Evolutionary conservation across 2,329 filamentous ascomycete species (phyloP).

Genomic region (Diaporthe capsici): DNA sequence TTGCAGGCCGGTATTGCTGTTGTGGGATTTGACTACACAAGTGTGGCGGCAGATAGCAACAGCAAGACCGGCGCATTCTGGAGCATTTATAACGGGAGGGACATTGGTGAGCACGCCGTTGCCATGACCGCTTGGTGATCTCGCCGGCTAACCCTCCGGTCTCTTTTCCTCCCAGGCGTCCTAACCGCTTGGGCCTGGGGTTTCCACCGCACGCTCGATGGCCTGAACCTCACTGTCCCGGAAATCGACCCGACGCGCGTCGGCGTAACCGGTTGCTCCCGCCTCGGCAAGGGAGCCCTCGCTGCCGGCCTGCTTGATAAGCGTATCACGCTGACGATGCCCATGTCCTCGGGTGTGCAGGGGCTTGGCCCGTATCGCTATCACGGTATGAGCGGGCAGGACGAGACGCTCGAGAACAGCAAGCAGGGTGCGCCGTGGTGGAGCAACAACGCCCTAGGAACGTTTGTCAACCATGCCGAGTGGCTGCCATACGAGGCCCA

Average conservation of each 20-base stretch:
- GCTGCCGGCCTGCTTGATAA: slow-evolving; percentile 66
- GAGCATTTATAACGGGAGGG: slow-evolving; percentile 62
- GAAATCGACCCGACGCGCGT: slow-evolving; percentile 58
- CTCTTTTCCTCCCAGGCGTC: slow-evolving; percentile 51
- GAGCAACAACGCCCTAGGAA: slow-evolving; percentile 68
- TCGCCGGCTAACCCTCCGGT: not conserved
- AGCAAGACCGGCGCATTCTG: slow-evolving; percentile 64
- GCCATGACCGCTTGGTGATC: not conserved
- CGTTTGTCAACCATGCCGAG: slow-evolving; percentile 66
- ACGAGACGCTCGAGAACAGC: slow-evolving; percentile 63
- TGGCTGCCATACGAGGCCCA: slow-evolving; percentile 71
- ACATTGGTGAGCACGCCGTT: slow-evolving; percentile 56
- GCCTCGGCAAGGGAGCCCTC: slow-evolving; percentile 67
- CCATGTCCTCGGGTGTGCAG: slow-evolving; percentile 69
- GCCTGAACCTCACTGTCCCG: slow-evolving; percentile 61
- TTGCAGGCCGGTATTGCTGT: slow-evolving; percentile 62
- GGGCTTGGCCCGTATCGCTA: slow-evolving; percentile 68
- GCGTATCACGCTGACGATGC: slow-evolving; percentile 68
- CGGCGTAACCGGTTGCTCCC: slow-evolving; percentile 68
- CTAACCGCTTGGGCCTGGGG: slow-evolving; percentile 70
- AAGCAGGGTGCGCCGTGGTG: slow-evolving; percentile 68
- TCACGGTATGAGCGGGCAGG: slow-evolving; percentile 60
- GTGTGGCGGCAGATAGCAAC: slow-evolving; percentile 64
- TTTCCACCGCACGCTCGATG: slow-evolving; percentile 67
- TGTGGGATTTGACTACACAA: slow-evolving; percentile 63